Evolutionary conservation across 2,329 filamentous ascomycete genomes (phyloP).

Genomic region (Nakataea oryzae): DNA sequence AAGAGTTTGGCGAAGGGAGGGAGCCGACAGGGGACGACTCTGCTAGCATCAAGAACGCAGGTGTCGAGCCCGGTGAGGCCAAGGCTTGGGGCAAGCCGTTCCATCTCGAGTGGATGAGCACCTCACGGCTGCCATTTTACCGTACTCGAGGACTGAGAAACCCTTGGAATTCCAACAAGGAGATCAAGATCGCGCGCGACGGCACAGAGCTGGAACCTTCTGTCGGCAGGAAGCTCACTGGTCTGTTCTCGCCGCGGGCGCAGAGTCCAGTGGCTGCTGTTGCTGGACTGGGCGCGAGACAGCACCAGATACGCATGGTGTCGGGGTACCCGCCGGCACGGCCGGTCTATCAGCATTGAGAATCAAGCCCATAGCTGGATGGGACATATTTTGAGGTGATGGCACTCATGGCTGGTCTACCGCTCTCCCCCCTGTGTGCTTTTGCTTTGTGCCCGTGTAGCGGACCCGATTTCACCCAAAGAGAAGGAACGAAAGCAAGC

Average conservation of each 20-base stretch:
- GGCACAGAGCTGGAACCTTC: constrained; percentile 85
- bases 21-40: constrained; percentile 28
- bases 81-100: constrained; percentile 89
- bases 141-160: constrained; percentile 79
- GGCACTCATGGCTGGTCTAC: background rate
- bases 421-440: background rate
- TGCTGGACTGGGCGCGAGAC: constrained; percentile 3
- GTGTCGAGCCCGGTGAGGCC: constrained; percentile 13
- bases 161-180: constrained; percentile 88
- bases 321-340: constrained; percentile 26
- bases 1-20: constrained; percentile 10
- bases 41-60: constrained; percentile 24
- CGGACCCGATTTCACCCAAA: background rate
- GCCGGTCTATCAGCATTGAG: constrained; percentile 19
- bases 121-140: constrained; percentile 75
- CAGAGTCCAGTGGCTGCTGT: constrained; percentile 24
- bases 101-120: constrained; percentile 82
- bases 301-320: constrained; percentile 19
- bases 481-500: background rate
- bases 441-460: background rate
- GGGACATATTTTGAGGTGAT: background rate
- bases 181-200: constrained; percentile 92
- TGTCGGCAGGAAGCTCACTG: constrained; percentile 65
- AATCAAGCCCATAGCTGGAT: background rate
- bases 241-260: constrained; percentile 57